Base-by-base conservation (phyloP, 768 basidiomycete species). In the Mycena capillaripes region DNA sequence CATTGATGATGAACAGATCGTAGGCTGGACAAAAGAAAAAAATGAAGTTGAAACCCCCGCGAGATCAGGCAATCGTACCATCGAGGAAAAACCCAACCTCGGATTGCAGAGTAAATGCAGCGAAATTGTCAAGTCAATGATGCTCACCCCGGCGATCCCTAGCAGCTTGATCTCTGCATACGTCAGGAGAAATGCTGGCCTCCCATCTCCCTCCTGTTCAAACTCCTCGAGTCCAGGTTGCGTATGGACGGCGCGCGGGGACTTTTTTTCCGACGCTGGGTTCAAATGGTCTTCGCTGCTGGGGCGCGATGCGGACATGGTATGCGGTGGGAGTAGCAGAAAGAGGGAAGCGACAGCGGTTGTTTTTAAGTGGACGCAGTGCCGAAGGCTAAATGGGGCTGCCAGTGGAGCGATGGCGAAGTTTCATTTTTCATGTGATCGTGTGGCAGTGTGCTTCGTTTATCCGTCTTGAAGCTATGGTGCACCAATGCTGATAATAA, bases 61-160 rank as follows among this genome's bases (percentile, higher is more conserved):
- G 42, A 30, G 38, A 23, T n/a, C 30, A 46, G 27, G n/a, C 19
- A 52, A 17, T 78, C 87, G 52, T 69, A 91, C 91, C 91, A 78
- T 93, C 92, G 38, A 93, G 82, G 83, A 93, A 92, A 80, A 92
- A 92, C 9, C 92, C 92, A 60, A 92, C 88, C 90, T 91, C 67
- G 3, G 32, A 14, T 21, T 11, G 42, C 42, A 19, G 16, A 23
- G 50, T 65, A 42, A 73, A 17, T 36, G n/a, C 6, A 36, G 27
- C 1, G 17, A 59, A 10, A 62, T 12, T 4, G 6, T 10, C 14
- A 38, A 2, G 2, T 14, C 30, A 30, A n/a, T 25, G n/a, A 40
- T 25, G 82, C 88, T 73, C 69, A 91, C 90, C 10, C 90, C 91
- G 62, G 90, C 86, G 68, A 92, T 91, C 42, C 87, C 84, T 32